Evolutionary conservation across 108 stramenopile genomes (phyloP), one percentile per base, ranked within the genome.

Genomic region (Chaetoceros muelleri): DNA sequence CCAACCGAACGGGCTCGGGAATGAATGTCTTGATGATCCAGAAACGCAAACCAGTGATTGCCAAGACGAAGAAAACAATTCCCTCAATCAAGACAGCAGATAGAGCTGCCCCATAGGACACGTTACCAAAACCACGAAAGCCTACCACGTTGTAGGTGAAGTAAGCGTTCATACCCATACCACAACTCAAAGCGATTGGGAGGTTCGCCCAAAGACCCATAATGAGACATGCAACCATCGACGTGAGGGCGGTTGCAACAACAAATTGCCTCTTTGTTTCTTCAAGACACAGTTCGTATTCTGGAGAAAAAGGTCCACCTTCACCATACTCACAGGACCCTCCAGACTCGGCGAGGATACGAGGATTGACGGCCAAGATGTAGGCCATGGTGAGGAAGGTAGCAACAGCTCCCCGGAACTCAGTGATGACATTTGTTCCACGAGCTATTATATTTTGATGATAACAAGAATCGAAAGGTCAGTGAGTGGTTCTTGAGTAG

Each of bases 111-210:
- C 76, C 54, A 52, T 67, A 83, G 0, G 67, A 53, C 25, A 83
- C 45, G 44, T 30, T 65, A 21, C 76, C 82, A 30, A 76, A 69
- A 34, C 82, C 82, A 46, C 75, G 69, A 51, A 63, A 83, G 48
- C 81, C 81, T 51, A 80, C 81, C 2, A 68, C 57, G 46, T 18
- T 63, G 30, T 78, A 82, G 0, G 81, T 78, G 54, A 82, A 82
- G 61, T 82, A 82, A 25, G 81, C 81, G 55, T 82, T 82, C 71
- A 82, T 74, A 49, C 81, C 81, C 81, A 82, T 82, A 40, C 81
- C 78, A 28, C 76, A 76, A 20, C 76, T 71, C 8, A 82, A 56
- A 34, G 81, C 81, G 44, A 82, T 69, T n/a, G 81, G 81, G 30
- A 82, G 67, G 61, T 82, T 82, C 21, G 78, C 78, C 13, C 71